Conservation (phyloP, 495 filamentous ascomycete genomes). For the Neurospora sp. region DNA sequence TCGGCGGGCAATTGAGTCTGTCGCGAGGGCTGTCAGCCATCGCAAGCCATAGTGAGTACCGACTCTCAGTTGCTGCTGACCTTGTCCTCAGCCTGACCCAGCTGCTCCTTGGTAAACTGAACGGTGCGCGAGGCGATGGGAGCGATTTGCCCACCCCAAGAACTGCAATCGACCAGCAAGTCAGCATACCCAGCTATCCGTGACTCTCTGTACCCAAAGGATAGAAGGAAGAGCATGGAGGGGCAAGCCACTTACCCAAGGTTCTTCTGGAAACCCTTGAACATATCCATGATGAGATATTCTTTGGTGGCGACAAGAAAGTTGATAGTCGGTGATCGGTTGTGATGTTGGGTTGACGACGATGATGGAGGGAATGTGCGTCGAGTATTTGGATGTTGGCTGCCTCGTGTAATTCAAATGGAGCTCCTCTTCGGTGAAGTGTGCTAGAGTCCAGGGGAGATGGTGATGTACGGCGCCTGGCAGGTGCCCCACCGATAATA, state of each 20-base stretch:
- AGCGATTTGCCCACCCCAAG: constrained; percentile 50
- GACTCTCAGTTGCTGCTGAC: constrained; percentile 30
- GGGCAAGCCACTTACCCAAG: constrained; percentile 14
- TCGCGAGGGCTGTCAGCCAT: constrained; percentile 4
- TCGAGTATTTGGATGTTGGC: not conserved
- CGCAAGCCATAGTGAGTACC: not conserved
- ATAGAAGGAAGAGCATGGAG: not conserved
- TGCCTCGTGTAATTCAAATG: not conserved
- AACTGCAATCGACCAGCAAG: constrained; percentile 18
- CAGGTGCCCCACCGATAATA: not conserved
- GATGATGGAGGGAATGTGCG: constrained; percentile 6
- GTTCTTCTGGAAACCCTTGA: constrained; percentile 28
- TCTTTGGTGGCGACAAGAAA: not conserved
- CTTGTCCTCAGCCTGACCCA: constrained; percentile 93
- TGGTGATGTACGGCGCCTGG: not conserved
- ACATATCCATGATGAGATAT: constrained; percentile 20
- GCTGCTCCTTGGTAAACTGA: constrained; percentile 93
- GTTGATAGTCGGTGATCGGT: not conserved
- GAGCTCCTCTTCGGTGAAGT: not conserved
- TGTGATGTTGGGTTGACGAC: not conserved
- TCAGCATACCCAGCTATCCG: not conserved
- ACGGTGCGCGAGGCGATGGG: constrained; percentile 90
- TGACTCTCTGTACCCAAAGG: not conserved
- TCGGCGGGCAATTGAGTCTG: constrained; percentile 93
- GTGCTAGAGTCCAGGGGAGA: not conserved